These are phyloP conservation scores for Beauveria scarabaeidicola DNA, from an alignment of 2,329 filamentous ascomycete genomes.

Conservation along the genomic window DNA sequence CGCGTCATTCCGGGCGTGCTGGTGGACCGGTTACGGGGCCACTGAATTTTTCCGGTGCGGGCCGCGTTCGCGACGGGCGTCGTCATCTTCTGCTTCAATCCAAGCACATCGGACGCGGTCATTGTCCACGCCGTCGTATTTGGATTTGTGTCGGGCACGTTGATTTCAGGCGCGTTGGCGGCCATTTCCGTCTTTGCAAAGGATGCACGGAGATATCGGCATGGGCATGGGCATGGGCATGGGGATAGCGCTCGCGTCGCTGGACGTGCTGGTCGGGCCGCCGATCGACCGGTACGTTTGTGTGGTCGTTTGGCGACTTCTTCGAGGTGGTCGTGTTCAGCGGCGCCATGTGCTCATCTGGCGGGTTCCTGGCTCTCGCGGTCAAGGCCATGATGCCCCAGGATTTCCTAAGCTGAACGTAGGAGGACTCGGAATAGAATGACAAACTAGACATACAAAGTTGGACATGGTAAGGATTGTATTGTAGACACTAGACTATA, in stretches of 20 bases:
- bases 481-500: background rate
- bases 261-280: slow-evolving; percentile 37
- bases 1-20: slow-evolving; percentile 67
- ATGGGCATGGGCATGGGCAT: slow-evolving; percentile 50
- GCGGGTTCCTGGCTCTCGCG: slow-evolving; percentile 10
- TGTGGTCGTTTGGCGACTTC: slow-evolving; percentile 29
- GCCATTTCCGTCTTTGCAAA: slow-evolving; percentile 48
- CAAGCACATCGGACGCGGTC: slow-evolving; percentile 15
- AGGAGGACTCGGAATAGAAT: background rate
- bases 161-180: slow-evolving; percentile 32
- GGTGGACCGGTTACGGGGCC: slow-evolving; percentile 64
- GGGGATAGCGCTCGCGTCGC: slow-evolving; percentile 32
- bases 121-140: slow-evolving; percentile 23
- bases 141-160: slow-evolving; percentile 27
- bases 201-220: slow-evolving; percentile 34
- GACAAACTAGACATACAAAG: background rate
- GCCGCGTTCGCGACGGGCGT: slow-evolving; percentile 1
- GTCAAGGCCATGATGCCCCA: slow-evolving; percentile 15
- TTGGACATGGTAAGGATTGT: background rate
- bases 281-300: slow-evolving; percentile 24
- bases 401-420: slow-evolving; percentile 16
- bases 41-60: slow-evolving; percentile 71
- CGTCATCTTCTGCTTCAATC: slow-evolving; percentile 6
- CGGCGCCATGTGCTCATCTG: slow-evolving; percentile 16
- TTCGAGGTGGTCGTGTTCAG: slow-evolving; percentile 17